Evolutionary conservation across 1,284 basidiomycete species (phyloP).

Genomic region (Albatrellus sp.): DNA sequence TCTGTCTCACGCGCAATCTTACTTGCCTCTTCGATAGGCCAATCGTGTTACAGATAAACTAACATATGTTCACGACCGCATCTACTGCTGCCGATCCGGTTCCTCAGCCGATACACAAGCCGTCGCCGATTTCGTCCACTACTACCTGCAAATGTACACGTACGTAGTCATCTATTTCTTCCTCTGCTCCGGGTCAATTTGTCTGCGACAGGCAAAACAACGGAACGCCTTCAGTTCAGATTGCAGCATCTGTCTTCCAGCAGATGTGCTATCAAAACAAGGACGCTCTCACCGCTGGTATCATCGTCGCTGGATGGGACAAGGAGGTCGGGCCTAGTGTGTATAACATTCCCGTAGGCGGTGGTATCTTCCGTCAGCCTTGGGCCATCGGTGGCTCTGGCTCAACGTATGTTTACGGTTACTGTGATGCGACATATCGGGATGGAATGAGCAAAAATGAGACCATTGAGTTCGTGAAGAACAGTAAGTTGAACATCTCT

Average conservation of each 20-base stretch:
- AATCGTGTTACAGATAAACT: constrained; percentile 99
- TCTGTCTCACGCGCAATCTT: neutral
- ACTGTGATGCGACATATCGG: constrained; percentile 96
- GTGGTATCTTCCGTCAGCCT: constrained; percentile 87
- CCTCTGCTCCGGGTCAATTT: neutral
- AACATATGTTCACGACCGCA: constrained; percentile 92
- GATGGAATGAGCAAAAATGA: constrained; percentile 90
- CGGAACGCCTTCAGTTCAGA: constrained; percentile 66
- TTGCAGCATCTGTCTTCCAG: constrained; percentile 80
- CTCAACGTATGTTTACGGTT: constrained; percentile 97
- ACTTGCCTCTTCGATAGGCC: constrained; percentile 37
- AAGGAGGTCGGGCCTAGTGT: constrained; percentile 87
- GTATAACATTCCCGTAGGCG: constrained; percentile 92
- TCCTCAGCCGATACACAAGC: constrained; percentile 98
- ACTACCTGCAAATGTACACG: constrained; percentile 76
- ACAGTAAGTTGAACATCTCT: constrained; percentile 52
- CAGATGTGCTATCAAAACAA: constrained; percentile 93
- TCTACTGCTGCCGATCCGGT: constrained; percentile 98
- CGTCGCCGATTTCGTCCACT: constrained; percentile 87
- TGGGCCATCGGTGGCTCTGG: constrained; percentile 98
- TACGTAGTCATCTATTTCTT: constrained; percentile 21
- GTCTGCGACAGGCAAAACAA: constrained; percentile 45
- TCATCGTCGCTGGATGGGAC: constrained; percentile 99
- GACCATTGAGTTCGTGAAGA: constrained; percentile 91
- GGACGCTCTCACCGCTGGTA: constrained; percentile 80